phyloP scores from a whole-genome alignment of 257 asterid species.

The Galeopsis tetrahit region DNA sequence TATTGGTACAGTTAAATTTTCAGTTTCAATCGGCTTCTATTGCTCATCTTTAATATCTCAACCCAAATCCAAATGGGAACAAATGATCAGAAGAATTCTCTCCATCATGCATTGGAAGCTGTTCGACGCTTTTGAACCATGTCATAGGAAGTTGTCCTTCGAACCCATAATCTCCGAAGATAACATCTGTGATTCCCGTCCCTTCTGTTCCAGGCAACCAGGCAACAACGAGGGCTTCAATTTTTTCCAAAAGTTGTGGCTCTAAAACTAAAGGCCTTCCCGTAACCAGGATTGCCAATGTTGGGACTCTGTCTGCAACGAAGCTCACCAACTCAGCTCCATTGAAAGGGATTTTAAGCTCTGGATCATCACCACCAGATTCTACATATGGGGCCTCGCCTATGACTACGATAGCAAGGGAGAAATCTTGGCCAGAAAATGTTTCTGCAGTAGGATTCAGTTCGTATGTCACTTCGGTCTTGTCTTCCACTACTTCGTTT shows the following conservation, averaged over 20 bases:
- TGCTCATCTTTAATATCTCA: slow-evolving; percentile 44
- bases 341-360: slow-evolving; percentile 61
- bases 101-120: slow-evolving; percentile 59
- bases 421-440: slow-evolving; percentile 59
- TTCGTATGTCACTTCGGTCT: slow-evolving; percentile 68
- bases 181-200: slow-evolving; percentile 72
- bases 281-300: slow-evolving; percentile 65
- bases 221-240: slow-evolving; percentile 68
- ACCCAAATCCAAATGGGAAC: slow-evolving; percentile 80
- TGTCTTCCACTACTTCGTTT: slow-evolving; percentile 56
- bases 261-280: slow-evolving; percentile 84
- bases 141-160: slow-evolving; percentile 78
- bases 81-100: slow-evolving; percentile 59
- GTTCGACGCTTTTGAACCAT: slow-evolving; percentile 76
- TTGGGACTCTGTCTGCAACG: slow-evolving; percentile 75
- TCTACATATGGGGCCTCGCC: slow-evolving; percentile 91
- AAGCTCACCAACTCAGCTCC: slow-evolving; percentile 61
- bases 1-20: background rate
- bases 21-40: background rate
- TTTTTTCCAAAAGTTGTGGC: slow-evolving; percentile 57
- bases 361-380: slow-evolving; percentile 71
- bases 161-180: slow-evolving; percentile 72
- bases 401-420: slow-evolving; percentile 69
- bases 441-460: slow-evolving; percentile 61
- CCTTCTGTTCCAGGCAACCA: slow-evolving; percentile 96